A percentile compares a stretch with the other conserved stretches of the same genome.
These are phyloP conservation scores for Pseudomicrostroma phylloplanum DNA, from an alignment of 1,284 basidiomycete genomes.

Conservation along the genomic window DNA sequence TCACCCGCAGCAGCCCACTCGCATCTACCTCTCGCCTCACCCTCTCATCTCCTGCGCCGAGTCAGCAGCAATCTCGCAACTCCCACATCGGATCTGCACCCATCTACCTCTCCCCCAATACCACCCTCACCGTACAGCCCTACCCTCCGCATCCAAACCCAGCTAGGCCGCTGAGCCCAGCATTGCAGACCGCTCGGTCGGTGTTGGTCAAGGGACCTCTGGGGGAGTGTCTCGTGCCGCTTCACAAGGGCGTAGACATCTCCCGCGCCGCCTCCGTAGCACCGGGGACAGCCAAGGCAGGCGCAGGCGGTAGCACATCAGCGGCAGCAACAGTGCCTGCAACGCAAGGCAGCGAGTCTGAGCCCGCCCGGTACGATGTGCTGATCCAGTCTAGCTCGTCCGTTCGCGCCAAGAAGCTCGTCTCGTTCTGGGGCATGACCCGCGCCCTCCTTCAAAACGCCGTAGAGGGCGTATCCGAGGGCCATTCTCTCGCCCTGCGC, in stretches of 20 bases:
- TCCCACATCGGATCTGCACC: slow-evolving; percentile 43
- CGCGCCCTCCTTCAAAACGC: slow-evolving; percentile 84
- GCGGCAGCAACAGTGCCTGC: background rate
- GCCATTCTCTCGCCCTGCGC: slow-evolving; percentile 73
- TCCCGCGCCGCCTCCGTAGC: too few species aligned
- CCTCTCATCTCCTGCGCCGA: background rate
- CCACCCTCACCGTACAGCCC: slow-evolving; percentile 28
- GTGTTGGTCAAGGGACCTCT: slow-evolving; percentile 39
- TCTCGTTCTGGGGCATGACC: slow-evolving; percentile 71
- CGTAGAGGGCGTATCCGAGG: slow-evolving; percentile 78
- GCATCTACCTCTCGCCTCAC: slow-evolving; percentile 1
- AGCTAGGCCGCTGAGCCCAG: slow-evolving; percentile 26
- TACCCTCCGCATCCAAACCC: slow-evolving; percentile 45
- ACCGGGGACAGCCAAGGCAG: too few species aligned
- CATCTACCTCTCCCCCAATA: slow-evolving; percentile 29
- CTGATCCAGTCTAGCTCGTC: background rate
- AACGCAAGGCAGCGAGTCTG: too few species aligned
- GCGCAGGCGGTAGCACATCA: background rate
- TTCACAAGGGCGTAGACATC: slow-evolving; percentile 21
- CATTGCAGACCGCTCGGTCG: slow-evolving; percentile 32
- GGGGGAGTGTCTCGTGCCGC: slow-evolving; percentile 37
- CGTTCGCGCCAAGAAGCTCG: background rate
- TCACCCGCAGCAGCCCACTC: background rate
- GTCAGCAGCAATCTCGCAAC: slow-evolving; percentile 3
- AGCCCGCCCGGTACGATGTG: background rate